Conservation (phyloP, 768 basidiomycete genomes). For the Leccinum broughii region DNA sequence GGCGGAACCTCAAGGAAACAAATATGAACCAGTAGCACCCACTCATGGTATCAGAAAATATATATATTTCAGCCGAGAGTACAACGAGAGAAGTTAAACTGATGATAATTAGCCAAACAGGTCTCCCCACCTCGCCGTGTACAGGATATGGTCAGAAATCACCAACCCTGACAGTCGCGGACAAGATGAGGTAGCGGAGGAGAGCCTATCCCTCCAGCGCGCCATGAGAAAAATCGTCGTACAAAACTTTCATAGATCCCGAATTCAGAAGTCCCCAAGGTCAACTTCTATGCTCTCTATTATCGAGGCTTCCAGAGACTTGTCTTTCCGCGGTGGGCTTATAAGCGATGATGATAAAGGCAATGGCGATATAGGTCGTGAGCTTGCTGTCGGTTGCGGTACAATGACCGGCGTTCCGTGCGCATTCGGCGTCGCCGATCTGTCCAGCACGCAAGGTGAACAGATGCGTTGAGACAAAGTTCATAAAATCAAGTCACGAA, state of each 20-base stretch:
- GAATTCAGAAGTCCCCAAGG: constrained; percentile 68
- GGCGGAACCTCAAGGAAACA: background rate
- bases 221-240: background rate
- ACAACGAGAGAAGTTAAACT: background rate
- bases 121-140: constrained; percentile 4
- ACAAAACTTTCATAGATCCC: constrained; percentile 7
- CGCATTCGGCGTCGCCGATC: constrained; percentile 47
- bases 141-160: constrained; percentile 2
- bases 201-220: background rate
- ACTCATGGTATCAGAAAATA: background rate
- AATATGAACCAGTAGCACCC: too few species aligned
- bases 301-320: constrained; percentile 55
- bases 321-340: constrained; percentile 35
- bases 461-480: constrained; percentile 11
- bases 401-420: constrained; percentile 45
- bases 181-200: constrained; percentile 1
- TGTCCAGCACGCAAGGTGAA: constrained; percentile 20
- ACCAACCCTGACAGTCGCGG: constrained; percentile 3
- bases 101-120: constrained; percentile 8
- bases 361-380: constrained; percentile 40
- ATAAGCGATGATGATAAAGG: constrained; percentile 23
- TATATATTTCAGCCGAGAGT: constrained; percentile 2
- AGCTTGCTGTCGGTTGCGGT: constrained; percentile 26
- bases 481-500: constrained; percentile 21
- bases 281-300: constrained; percentile 74